Evolutionary conservation across 2,329 filamentous ascomycete species (phyloP).

Genomic region (Trichoderma arundinaceum): DNA sequence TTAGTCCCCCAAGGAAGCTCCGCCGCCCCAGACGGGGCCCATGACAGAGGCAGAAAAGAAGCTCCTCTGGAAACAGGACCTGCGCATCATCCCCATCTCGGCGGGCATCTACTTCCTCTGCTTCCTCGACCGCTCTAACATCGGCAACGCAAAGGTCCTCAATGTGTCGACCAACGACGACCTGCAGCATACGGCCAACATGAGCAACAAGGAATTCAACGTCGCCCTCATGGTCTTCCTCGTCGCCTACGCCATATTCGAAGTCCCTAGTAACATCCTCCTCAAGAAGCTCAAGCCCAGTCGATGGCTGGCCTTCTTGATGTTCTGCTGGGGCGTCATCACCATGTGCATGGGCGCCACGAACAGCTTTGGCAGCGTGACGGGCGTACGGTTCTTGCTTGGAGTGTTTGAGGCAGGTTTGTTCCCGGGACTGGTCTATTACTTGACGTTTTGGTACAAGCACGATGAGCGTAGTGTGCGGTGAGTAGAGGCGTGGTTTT

Average conservation of each 20-base stretch:
- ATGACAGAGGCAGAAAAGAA: slow-evolving; percentile 45
- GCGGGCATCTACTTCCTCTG: slow-evolving; percentile 69
- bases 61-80: slow-evolving; percentile 64
- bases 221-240: slow-evolving; percentile 65
- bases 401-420: slow-evolving; percentile 74
- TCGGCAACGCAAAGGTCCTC: slow-evolving; percentile 71
- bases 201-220: slow-evolving; percentile 67
- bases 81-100: slow-evolving; percentile 67
- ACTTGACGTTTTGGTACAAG: slow-evolving; percentile 77
- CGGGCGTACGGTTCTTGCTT: slow-evolving; percentile 70
- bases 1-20: background rate
- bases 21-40: slow-evolving; percentile 32
- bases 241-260: slow-evolving; percentile 64
- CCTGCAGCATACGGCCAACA: slow-evolving; percentile 65
- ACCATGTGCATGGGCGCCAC: slow-evolving; percentile 70
- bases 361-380: slow-evolving; percentile 65
- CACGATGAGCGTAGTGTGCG: slow-evolving; percentile 71
- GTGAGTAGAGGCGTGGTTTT: slow-evolving; percentile 34
- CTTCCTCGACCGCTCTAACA: slow-evolving; percentile 72
- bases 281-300: slow-evolving; percentile 68
- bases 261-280: slow-evolving; percentile 70
- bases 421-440: slow-evolving; percentile 65
- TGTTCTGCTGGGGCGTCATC: slow-evolving; percentile 69
- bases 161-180: slow-evolving; percentile 66
- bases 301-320: slow-evolving; percentile 69